phyloP scores from a whole-genome alignment of 1,284 basidiomycete species.

The Ceratobasidium sp. region DNA sequence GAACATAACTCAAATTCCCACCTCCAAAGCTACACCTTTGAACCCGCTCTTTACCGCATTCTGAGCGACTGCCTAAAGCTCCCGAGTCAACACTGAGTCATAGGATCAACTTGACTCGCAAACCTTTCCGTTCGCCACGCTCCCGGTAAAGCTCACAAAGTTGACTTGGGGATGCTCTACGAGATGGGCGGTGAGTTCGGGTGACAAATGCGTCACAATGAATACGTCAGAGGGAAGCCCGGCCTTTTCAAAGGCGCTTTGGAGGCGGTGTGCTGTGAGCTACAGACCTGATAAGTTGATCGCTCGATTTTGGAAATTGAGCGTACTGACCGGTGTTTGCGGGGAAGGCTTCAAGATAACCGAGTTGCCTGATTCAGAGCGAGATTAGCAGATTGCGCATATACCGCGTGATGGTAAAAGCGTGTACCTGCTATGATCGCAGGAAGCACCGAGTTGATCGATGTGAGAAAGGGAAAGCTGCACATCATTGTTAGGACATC shows the following conservation, averaged over 20 bases:
- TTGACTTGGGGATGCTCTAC: conserved; percentile 77
- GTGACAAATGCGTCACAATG: conserved; percentile 84
- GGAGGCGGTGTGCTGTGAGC: conserved; percentile 84
- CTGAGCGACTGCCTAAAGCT: conserved; percentile 71
- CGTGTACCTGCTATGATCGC: conserved; percentile 75
- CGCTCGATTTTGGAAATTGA: background rate
- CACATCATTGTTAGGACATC: conserved; percentile 35
- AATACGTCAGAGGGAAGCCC: conserved; percentile 83
- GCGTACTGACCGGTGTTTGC: conserved; percentile 76
- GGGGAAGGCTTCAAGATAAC: conserved; percentile 95
- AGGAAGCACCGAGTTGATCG: conserved; percentile 91
- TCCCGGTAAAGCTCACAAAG: conserved; percentile 93
- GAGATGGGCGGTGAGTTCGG: conserved; percentile 72
- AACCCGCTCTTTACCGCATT: conserved; percentile 74
- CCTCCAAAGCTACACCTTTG: conserved; percentile 84
- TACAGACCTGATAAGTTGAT: conserved; percentile 25
- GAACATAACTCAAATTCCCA: conserved; percentile 53
- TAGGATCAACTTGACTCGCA: conserved; percentile 50
- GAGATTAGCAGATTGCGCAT: conserved; percentile 38
- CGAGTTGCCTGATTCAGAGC: conserved; percentile 73
- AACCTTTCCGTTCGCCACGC: conserved; percentile 65
- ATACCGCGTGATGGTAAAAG: conserved; percentile 6
- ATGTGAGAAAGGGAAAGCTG: conserved; percentile 90
- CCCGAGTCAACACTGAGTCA: conserved; percentile 56
- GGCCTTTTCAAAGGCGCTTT: conserved; percentile 74